Evolutionary conservation across 805 yeast genomes (phyloP), one percentile per base, ranked within the genome.

Genomic region (Nematodospora valgi): DNA sequence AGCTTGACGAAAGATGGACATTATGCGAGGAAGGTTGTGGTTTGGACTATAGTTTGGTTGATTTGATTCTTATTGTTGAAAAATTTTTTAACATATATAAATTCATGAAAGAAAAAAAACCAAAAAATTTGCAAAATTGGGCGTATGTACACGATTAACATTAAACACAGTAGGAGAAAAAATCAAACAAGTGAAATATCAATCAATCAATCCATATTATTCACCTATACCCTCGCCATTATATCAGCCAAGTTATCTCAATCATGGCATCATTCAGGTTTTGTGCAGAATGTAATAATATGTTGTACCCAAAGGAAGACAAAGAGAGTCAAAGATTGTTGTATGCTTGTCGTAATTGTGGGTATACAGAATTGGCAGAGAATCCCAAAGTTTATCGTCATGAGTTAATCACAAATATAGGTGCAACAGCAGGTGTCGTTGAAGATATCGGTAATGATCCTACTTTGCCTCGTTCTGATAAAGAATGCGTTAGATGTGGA

Each of bases 251-350:
- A n/a, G n/a, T n/a, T n/a, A 10, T 14, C 19, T 17, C 17, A 10
- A 30, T 23, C 13, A 86, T 86, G 95, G 87, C 95, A 51, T 87
- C 96, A 35, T 91, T 93, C 66, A 76, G 96, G 58, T 91, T 91
- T 70, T 91, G 98, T 63, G 81, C 93, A 52, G 95, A 91, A 57
- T 91, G 94, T 76, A 93, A 93, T 74, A 93, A 93, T 59, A 93
- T 93, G 98, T 75, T 93, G 64, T 93, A 93, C 59, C 98, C 98
- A 14, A 79, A 86, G 48, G 98, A 93, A 68, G 98, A 93, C 58
- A 86, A 83, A 54, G 86, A 82, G 39, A 70, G 76, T 46, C 78
- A 76, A 55, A 61, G 87, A 46, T 66, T 93, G 43, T 68, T 91
- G 40, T 93, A 86, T 58, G 89, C 94, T 40, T 93, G 98, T 64